Percentiles rank a stretch among this genome's conserved stretches.
Conservation (phyloP, 1,284 basidiomycete genomes). For the Papiliotrema laurentii region DNA sequence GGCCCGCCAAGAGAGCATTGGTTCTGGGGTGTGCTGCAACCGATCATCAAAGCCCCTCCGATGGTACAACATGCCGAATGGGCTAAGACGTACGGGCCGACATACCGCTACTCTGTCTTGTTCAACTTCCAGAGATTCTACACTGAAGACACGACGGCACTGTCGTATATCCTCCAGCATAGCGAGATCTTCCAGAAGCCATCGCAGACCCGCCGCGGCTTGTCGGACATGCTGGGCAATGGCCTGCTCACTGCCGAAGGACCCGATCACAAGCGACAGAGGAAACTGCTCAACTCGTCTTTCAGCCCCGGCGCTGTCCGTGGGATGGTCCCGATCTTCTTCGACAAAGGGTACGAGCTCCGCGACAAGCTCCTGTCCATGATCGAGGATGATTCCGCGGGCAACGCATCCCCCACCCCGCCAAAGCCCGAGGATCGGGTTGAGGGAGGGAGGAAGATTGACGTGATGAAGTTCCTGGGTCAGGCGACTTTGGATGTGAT, state of each 20-base stretch:
- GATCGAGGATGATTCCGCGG: slow-evolving; percentile 11
- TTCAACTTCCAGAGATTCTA: slow-evolving; percentile 50
- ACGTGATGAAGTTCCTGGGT: slow-evolving; percentile 60
- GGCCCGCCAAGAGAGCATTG: slow-evolving; percentile 11
- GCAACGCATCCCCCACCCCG: slow-evolving; percentile 15
- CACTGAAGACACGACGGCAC: slow-evolving; percentile 59
- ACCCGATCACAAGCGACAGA: slow-evolving; percentile 54
- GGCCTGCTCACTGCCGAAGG: slow-evolving; percentile 49
- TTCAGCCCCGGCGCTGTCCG: slow-evolving; percentile 45
- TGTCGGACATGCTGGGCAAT: slow-evolving; percentile 49
- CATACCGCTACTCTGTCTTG: slow-evolving; percentile 22
- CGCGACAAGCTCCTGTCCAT: slow-evolving; percentile 27
- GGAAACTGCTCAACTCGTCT: slow-evolving; percentile 49
- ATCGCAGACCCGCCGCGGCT: slow-evolving; percentile 56
- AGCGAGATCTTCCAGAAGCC: slow-evolving; percentile 65
- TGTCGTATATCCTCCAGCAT: slow-evolving; percentile 59
- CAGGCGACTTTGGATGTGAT: slow-evolving; percentile 67
- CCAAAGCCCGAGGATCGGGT: slow-evolving; percentile 16
- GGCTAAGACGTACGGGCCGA: slow-evolving; percentile 17
- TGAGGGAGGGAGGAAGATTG: slow-evolving; percentile 46
- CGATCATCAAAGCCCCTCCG: slow-evolving; percentile 18
- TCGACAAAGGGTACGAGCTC: slow-evolving; percentile 59
- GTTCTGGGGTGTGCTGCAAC: slow-evolving; percentile 19
- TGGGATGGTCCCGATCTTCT: slow-evolving; percentile 59
- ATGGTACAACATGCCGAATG: slow-evolving; percentile 15